Evolutionary conservation across 2,329 filamentous ascomycete genomes (phyloP).

Genomic region (Phaeomoniella chlamydospora): DNA sequence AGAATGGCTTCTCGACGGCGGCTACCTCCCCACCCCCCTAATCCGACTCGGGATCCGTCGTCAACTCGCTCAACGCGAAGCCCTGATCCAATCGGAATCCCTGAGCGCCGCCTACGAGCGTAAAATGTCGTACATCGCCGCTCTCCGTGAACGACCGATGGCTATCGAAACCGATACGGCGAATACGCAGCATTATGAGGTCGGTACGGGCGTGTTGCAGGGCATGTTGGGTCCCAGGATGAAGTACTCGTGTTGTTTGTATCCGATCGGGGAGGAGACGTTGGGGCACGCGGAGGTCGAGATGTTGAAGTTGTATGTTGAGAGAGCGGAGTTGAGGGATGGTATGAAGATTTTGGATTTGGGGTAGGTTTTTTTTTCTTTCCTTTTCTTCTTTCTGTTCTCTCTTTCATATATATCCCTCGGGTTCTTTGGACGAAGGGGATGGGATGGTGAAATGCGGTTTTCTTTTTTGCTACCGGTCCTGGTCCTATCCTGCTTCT

Average conservation of each 20-base stretch:
- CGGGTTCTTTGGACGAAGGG: too few species aligned
- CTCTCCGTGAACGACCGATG: conserved; percentile 46
- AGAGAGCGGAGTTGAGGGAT: conserved; percentile 43
- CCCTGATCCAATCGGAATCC: conserved; percentile 38
- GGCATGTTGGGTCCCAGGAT: conserved; percentile 52
- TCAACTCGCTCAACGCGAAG: conserved; percentile 48
- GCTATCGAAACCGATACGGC: conserved; percentile 53
- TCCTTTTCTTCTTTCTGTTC: conserved; percentile 3
- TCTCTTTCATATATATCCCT: too few species aligned
- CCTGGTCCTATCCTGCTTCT: neutral
- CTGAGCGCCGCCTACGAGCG: conserved; percentile 37
- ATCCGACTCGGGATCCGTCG: conserved; percentile 52
- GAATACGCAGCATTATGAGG: conserved; percentile 60
- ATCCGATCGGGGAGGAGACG: conserved; percentile 47
- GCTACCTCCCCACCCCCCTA: conserved; percentile 47
- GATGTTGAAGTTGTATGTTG: conserved; percentile 50
- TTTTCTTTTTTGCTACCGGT: too few species aligned
- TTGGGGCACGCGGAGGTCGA: conserved; percentile 50
- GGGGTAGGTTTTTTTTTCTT: conserved; percentile 26
- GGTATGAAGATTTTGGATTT: conserved; percentile 50
- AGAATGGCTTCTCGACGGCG: conserved; percentile 49
- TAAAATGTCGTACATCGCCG: conserved; percentile 50
- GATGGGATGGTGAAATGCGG: too few species aligned
- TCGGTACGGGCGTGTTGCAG: conserved; percentile 48
- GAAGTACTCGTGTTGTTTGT: conserved; percentile 59